Evolutionary conservation across 352 stramenopile species (phyloP).

Genomic region (Phytophthora crassamura): DNA sequence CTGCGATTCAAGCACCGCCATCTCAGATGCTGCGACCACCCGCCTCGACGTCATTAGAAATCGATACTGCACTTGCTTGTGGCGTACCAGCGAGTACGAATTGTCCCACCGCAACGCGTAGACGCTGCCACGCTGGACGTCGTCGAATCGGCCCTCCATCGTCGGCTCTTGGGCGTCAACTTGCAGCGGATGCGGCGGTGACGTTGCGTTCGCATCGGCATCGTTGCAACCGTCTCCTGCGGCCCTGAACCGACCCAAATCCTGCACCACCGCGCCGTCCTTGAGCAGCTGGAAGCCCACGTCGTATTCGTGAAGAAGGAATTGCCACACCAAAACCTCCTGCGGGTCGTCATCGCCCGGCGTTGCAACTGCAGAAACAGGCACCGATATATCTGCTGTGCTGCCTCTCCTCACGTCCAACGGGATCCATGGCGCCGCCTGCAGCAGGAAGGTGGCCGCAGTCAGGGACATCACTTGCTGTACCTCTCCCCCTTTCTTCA

Average conservation of each 20-base stretch:
- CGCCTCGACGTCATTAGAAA: conserved; percentile 50
- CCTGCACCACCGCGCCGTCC: conserved; percentile 42
- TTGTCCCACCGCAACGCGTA: conserved; percentile 82
- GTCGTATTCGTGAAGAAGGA: conserved; percentile 64
- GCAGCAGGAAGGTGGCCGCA: conserved; percentile 57
- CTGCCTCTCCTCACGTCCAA: conserved; percentile 63
- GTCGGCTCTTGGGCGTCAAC: conserved; percentile 17
- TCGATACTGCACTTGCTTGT: conserved; percentile 71
- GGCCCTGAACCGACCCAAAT: conserved; percentile 50
- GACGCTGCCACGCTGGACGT: conserved; percentile 36
- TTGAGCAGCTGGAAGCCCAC: conserved; percentile 68
- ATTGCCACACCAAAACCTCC: conserved; percentile 70
- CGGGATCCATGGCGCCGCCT: conserved; percentile 56
- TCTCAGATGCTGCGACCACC: conserved; percentile 54
- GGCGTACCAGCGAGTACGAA: conserved; percentile 74
- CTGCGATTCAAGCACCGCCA: conserved; percentile 53
- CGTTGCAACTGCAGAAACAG: conserved; percentile 24
- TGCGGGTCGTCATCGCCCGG: conserved; percentile 17
- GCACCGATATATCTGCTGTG: conserved; percentile 51
- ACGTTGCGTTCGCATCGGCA: not conserved
- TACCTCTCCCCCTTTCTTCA: conserved; percentile 11
- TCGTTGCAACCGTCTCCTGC: not conserved
- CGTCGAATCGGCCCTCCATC: conserved; percentile 47
- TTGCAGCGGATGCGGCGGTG: not conserved
- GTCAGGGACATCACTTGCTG: conserved; percentile 20